Percentiles rank a stretch among this genome's conserved stretches.
phyloP scores from a whole-genome alignment of 441 rosid species.

The Populus hybrid region DNA sequence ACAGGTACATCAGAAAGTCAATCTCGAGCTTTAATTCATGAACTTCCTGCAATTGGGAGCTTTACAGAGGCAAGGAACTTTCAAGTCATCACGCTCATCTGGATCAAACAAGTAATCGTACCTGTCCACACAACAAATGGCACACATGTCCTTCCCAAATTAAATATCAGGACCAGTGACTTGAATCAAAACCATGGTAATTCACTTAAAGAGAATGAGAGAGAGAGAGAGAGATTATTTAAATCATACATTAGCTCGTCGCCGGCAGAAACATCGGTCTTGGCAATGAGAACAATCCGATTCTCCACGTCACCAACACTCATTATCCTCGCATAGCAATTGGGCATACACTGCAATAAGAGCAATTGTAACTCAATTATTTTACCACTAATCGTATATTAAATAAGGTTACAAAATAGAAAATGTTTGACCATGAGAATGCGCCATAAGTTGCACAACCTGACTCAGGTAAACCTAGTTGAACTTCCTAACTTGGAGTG shows the following conservation, averaged over 20 bases:
- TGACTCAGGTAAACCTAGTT: not conserved
- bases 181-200: not conserved
- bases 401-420: not conserved
- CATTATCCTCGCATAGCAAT: too few relatives aligned
- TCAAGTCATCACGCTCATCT: conserved; percentile 70
- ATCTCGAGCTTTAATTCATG: conserved; percentile 43
- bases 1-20: not conserved
- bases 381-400: not conserved
- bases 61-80: conserved; percentile 86
- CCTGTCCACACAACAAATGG: conserved; percentile 36
- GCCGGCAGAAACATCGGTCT: too few relatives aligned
- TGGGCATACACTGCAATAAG: conserved; percentile 75
- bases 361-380: not conserved
- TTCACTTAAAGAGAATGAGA: not conserved
- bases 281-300: too few relatives aligned
- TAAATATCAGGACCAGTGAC: not conserved
- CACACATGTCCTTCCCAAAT: not conserved
- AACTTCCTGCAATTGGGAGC: conserved; percentile 68
- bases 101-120: conserved; percentile 93
- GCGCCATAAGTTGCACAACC: not conserved
- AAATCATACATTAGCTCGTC: too few relatives aligned
- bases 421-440: not conserved
- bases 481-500: not conserved
- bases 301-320: too few relatives aligned
- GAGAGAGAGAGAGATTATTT: too few relatives aligned